Base-by-base conservation (phyloP, 2,329 filamentous ascomycete genomes). In the Epichloe elymi region DNA sequence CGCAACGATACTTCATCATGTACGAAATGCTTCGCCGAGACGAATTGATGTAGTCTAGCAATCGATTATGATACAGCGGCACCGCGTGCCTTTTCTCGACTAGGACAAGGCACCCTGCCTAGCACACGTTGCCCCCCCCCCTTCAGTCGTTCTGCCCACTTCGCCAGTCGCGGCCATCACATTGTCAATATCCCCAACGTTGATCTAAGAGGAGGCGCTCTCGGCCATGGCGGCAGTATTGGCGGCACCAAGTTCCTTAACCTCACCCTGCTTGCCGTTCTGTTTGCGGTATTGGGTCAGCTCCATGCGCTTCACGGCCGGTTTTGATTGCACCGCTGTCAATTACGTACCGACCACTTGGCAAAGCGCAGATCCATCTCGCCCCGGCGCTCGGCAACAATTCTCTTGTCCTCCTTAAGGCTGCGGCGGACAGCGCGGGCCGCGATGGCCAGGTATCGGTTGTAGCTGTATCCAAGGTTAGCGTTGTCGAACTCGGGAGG, bases 361-460 rank as follows among this genome's bases (percentile, higher is more conserved):
- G 88, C 78, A 65, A 96, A 94, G 72, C 83, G 83, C 63, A 98
- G 73, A 51, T 97, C 91, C 73, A 84, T 85, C 72, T 89, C 82
- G 67, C 89, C 90, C 69, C 93, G 83, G 68, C 88, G 85, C 81
- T 97, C 93, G 58, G 90, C 89, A 60, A 70, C 70, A 60, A 96
- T 71, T 74, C 93, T 83, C 77, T 89, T 85, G 53, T 93, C 88
- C 67, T 98, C 93, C 80, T 97, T 96, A 71, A 98, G 79, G 70
- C 89, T 95, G 70, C 88, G 86, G 76, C 94, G 93, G 70, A 98
- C 87, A 67, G 88, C 86, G 73, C 90, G 89, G 73, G 90, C 83
- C 66, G 93, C 89, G 74, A 98, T 82, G 67, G 90, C 83, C 69
- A 98, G 84, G 84, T 96, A 97, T 77, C 90, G 93, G 85, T 98